phyloP scores from a whole-genome alignment of 106 monocot genomes.

The Vanilla planifolia region DNA sequence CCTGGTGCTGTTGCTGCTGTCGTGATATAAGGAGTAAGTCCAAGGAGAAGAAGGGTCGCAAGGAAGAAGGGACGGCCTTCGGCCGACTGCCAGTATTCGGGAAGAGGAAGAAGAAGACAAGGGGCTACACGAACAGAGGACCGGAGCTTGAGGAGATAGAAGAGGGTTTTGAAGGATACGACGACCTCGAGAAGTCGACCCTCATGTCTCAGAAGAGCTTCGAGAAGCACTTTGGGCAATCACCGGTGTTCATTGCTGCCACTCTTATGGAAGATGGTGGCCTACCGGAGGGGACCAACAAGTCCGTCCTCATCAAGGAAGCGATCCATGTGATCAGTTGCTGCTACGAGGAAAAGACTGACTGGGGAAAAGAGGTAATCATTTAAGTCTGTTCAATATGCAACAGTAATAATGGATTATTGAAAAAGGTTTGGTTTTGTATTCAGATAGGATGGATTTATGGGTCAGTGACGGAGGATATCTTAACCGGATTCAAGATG shows the following conservation, averaged over 20 bases:
- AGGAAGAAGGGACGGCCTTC: constrained; percentile 10
- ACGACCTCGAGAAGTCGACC: constrained; percentile 73
- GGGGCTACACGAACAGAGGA: constrained; percentile 39
- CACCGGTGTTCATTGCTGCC: constrained; percentile 90
- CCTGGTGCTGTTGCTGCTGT: constrained; percentile 84
- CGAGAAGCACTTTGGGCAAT: constrained; percentile 92
- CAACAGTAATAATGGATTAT: not conserved
- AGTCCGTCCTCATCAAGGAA: constrained; percentile 54
- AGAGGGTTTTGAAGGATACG: constrained; percentile 90
- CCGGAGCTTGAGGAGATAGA: constrained; percentile 85
- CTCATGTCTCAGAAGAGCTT: constrained; percentile 97
- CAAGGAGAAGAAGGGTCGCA: constrained; percentile 23
- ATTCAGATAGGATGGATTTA: constrained; percentile 95
- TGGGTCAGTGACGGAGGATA: constrained; percentile 89
- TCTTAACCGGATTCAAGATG: constrained; percentile 97
- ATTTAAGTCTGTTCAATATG: not conserved
- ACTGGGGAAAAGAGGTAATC: constrained; percentile 97
- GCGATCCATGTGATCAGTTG: constrained; percentile 92
- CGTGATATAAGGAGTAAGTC: constrained; percentile 30
- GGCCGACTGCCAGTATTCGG: constrained; percentile 9
- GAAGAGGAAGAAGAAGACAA: constrained; percentile 42
- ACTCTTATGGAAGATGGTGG: constrained; percentile 88
- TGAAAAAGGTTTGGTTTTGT: not conserved
- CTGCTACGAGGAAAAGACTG: constrained; percentile 86
- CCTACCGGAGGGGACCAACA: constrained; percentile 38